phyloP scores from a whole-genome alignment of 805 yeast species.

The Wickerhamomyces ciferrii region DNA sequence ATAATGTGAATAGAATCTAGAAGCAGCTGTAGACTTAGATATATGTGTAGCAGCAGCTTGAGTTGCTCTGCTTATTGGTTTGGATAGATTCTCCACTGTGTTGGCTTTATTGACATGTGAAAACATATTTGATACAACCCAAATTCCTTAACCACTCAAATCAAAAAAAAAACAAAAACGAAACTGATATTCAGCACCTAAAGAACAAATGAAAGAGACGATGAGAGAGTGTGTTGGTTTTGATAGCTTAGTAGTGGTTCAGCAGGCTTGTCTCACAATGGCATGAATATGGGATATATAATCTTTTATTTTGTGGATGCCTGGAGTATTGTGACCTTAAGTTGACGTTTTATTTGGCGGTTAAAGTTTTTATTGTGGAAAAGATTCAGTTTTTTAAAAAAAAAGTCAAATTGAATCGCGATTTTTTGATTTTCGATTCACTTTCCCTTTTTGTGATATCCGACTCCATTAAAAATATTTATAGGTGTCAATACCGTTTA shows the following conservation, averaged over 20 bases:
- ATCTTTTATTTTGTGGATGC: not conserved
- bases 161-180: not conserved
- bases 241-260: not conserved
- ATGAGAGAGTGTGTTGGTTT: not conserved
- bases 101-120: constrained; percentile 16
- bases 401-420: not conserved
- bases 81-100: constrained; percentile 7
- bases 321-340: not conserved
- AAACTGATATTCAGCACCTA: not conserved
- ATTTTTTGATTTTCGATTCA: not conserved
- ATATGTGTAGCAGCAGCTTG: constrained; percentile 1
- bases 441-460: not conserved
- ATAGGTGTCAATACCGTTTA: too few species aligned
- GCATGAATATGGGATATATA: not conserved
- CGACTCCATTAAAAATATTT: too few species aligned
- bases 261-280: not conserved
- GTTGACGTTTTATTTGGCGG: not conserved
- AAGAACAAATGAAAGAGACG: not conserved
- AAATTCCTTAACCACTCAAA: not conserved
- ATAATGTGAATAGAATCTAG: constrained; percentile 23
- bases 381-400: not conserved
- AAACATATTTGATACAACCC: constrained; percentile 7
- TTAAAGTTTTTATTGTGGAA: not conserved
- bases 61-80: constrained; percentile 1
- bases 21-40: constrained; percentile 3